Percentiles rank a stretch among this genome's conserved stretches.
Evolutionary conservation across 306 rosid species (phyloP).

Genomic region (Sophora flavescens): DNA sequence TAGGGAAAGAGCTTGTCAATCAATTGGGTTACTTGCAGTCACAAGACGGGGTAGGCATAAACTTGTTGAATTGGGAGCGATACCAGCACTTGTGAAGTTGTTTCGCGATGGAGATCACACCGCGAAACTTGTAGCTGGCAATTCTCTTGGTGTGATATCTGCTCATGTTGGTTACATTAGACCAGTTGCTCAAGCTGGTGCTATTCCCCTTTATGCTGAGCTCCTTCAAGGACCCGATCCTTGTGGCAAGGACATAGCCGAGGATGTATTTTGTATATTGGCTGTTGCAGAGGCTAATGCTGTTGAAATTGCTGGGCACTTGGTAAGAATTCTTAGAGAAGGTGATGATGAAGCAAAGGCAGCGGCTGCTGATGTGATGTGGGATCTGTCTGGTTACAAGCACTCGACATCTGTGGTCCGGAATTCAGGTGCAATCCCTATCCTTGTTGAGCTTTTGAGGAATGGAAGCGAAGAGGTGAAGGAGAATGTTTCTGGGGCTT

Average conservation of each 20-base stretch:
- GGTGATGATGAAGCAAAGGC: conserved; percentile 58
- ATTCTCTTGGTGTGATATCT: conserved; percentile 59
- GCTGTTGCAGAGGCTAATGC: conserved; percentile 56
- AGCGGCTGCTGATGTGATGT: conserved; percentile 58
- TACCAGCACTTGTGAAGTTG: conserved; percentile 54
- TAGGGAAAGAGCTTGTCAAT: conserved; percentile 62
- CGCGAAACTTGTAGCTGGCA: conserved; percentile 47
- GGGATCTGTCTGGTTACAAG: conserved; percentile 54
- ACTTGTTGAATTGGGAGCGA: conserved; percentile 55
- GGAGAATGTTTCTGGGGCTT: conserved; percentile 54
- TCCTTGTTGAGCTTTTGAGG: conserved; percentile 58
- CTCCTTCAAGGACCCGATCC: conserved; percentile 59
- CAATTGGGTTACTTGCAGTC: conserved; percentile 56
- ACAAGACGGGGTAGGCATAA: conserved; percentile 38
- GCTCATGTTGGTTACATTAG: conserved; percentile 55
- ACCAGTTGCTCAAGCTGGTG: conserved; percentile 56
- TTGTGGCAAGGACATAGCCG: conserved; percentile 59
- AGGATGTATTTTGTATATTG: conserved; percentile 57
- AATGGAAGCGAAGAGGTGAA: conserved; percentile 42
- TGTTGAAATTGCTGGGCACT: conserved; percentile 48
- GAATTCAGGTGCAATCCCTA: conserved; percentile 53
- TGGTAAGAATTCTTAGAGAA: conserved; percentile 56
- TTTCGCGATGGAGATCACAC: conserved; percentile 50
- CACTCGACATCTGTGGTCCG: conserved; percentile 40
- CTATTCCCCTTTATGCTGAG: conserved; percentile 60